A percentile compares a stretch with the other conserved stretches of the same genome.
phyloP scores from a whole-genome alignment of 495 filamentous ascomycete genomes.

The Copromyces sp. region DNA sequence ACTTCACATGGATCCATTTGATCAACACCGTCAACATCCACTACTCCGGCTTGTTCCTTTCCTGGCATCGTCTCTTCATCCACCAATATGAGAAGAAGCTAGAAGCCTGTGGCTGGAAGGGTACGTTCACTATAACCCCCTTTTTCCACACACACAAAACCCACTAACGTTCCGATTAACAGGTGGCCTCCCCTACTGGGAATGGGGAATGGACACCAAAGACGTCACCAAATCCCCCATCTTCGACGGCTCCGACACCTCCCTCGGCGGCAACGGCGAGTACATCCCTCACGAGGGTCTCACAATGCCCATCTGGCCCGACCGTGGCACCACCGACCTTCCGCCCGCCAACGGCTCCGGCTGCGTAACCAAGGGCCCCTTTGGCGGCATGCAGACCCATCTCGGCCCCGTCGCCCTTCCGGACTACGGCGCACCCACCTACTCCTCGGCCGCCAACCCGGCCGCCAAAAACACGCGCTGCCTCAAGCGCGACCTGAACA shows the following conservation, averaged over 20 bases:
- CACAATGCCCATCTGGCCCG: slow-evolving; percentile 12
- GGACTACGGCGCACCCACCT: slow-evolving; percentile 17
- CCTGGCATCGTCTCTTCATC: slow-evolving; percentile 1
- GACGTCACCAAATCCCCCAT: slow-evolving; percentile 16
- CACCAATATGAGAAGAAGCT: slow-evolving; percentile 1
- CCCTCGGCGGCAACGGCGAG: slow-evolving; percentile 19
- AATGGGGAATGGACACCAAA: slow-evolving; percentile 19
- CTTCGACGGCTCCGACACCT: slow-evolving; percentile 16
- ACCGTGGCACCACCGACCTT: slow-evolving; percentile 17
- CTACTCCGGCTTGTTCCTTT: background rate
- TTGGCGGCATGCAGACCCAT: slow-evolving; percentile 38
- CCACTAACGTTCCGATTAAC: background rate
- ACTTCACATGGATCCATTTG: background rate
- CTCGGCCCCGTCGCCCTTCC: slow-evolving; percentile 41
- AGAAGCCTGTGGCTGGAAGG: background rate
- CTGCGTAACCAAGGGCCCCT: slow-evolving; percentile 52
- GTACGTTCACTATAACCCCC: background rate
- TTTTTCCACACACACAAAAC: background rate
- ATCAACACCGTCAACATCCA: background rate
- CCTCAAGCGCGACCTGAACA: slow-evolving; percentile 53
- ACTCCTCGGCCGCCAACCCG: slow-evolving; percentile 8
- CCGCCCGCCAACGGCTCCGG: slow-evolving; percentile 51
- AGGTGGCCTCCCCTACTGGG: slow-evolving; percentile 14
- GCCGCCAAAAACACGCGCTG: slow-evolving; percentile 50
- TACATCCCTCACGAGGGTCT: slow-evolving; percentile 16